Percentiles rank a stretch among this genome's conserved stretches.
These are phyloP conservation scores for Darksidea phi DNA, from an alignment of 495 filamentous ascomycete genomes.

Conservation along the genomic window DNA sequence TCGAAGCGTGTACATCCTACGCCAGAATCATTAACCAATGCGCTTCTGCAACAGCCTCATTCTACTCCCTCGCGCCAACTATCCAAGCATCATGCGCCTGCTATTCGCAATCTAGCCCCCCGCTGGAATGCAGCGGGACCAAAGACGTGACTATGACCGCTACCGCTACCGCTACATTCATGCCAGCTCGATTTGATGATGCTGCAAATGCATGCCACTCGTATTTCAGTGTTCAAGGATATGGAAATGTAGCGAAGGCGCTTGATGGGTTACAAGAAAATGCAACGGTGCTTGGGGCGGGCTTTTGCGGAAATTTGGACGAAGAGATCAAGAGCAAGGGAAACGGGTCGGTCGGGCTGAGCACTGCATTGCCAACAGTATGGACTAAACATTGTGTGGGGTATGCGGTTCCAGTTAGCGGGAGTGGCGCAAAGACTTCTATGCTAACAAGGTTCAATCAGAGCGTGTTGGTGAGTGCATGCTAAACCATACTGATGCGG, in stretches of 20 bases:
- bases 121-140: neutral
- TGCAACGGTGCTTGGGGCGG: neutral
- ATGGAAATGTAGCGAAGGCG: neutral
- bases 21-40: neutral
- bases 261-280: neutral
- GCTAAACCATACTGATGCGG: no score
- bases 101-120: neutral
- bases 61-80: neutral
- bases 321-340: neutral
- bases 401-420: no score
- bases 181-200: neutral
- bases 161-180: neutral
- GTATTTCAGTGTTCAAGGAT: neutral
- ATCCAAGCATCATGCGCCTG: neutral
- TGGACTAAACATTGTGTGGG: no score
- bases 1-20: neutral
- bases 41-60: neutral
- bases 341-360: no score
- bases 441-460: no score
- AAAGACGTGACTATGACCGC: neutral
- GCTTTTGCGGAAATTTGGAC: neutral
- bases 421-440: no score
- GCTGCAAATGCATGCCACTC: neutral
- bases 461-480: no score
- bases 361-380: no score